Evolutionary conservation across 768 basidiomycete genomes (phyloP), one percentile per base, ranked within the genome.

Genomic region (Rhizopogon sp.): DNA sequence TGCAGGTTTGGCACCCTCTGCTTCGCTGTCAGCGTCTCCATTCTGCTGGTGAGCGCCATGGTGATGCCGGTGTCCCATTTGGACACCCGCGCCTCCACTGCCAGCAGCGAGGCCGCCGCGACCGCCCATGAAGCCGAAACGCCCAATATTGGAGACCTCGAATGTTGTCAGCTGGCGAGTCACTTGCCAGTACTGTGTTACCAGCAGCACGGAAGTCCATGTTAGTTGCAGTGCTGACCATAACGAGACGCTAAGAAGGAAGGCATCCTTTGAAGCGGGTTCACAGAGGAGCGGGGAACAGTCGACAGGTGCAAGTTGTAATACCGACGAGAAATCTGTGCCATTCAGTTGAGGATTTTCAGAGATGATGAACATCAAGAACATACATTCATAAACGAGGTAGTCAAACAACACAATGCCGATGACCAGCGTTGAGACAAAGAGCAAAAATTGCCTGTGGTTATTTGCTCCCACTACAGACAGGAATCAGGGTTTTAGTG

Each of bases 71-170:
- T 89, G 88, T 3, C 90, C 87, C 86, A 89, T 88, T 67, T 93
- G 90, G 16, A 83, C 76, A 17, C 76, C 74, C 6, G 88, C 74
- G 52, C 78, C 82, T 3, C 67, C 67, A 6, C 82, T 76, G 6
- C 75, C 74, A 17, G 89, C 75, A 39, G 79, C 82, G 2, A 84
- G 80, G 17, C 83, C 83, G 0, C 85, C 90, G 40, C 91, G 84
- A 0, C 95, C 95, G 39, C 97, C 96, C 93, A 99, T 96, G 74
- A 87, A 98, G 11, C 97, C 96, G 64, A 87, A 98, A 44, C 96
- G 82, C 3, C 96, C 93, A 2, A 98, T 83, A 65, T 99, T 99
- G 56, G 87, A 87, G 3, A 98, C 92, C 66, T 99, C 96, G 53
- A 95, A 79, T 0, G 96, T 98, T 1, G 96, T 99, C 82, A 98